Conservation (phyloP, 2,329 filamentous ascomycete genomes). For the Fusarium duplospermum region DNA sequence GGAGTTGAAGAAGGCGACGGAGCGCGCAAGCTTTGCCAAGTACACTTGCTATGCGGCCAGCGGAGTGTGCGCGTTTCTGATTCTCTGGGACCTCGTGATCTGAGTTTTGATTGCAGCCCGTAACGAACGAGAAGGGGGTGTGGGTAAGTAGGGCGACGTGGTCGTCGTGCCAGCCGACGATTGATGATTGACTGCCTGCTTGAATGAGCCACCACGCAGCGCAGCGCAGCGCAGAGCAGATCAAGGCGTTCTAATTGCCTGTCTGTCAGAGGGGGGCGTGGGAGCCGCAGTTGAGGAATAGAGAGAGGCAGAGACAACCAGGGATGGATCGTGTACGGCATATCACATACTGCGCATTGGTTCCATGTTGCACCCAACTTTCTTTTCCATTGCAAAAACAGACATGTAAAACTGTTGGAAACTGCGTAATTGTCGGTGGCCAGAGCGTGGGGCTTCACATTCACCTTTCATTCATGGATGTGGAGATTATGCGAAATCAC, state of each 20-base stretch:
- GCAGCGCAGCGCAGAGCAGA: neutral
- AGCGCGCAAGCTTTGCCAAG: conserved; percentile 77
- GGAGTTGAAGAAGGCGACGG: conserved; percentile 85
- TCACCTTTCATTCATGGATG: neutral
- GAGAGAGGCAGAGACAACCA: neutral
- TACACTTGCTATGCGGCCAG: conserved; percentile 85
- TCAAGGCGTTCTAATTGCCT: neutral
- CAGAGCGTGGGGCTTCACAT: neutral
- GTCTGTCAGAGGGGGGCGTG: neutral
- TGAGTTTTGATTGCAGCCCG: conserved; percentile 15
- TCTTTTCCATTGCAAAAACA: neutral
- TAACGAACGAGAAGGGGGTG: neutral
- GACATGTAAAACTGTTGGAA: neutral
- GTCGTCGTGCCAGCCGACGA: neutral
- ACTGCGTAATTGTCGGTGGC: conserved; percentile 16
- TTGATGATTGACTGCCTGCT: conserved; percentile 5
- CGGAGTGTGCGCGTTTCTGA: conserved; percentile 77
- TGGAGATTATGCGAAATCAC: conserved; percentile 4
- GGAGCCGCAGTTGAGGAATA: conserved; percentile 4
- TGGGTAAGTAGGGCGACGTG: conserved; percentile 1
- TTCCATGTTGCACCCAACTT: conserved; percentile 3
- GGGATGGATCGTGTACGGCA: conserved; percentile 6
- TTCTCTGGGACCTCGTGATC: conserved; percentile 81
- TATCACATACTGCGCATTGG: conserved; percentile 4
- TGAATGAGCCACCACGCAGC: neutral